Evolutionary conservation across 805 yeast genomes (phyloP), one percentile per base, ranked within the genome.

Genomic region (Kodamaea jinghongensis): DNA sequence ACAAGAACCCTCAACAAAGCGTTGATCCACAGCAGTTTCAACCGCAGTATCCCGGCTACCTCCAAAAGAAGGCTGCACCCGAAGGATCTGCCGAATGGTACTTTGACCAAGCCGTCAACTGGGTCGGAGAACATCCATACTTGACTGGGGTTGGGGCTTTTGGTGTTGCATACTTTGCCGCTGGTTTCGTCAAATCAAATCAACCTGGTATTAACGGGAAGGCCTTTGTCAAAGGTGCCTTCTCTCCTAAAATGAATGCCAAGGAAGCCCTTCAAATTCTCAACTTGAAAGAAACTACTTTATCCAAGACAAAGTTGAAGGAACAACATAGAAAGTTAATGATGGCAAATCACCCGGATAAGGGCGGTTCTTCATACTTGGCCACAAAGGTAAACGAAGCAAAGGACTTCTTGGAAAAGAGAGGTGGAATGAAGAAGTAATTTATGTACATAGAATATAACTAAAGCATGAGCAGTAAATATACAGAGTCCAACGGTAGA

Each of bases 311-410:
- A 44, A 81, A 73, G 52, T 70, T 89, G 54, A 83, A 84, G 56
- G 88, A 83, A 46, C 81, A 80, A 44, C 96, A 90, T 58, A 78
- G 96, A 65, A 72, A 71, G 51, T 82, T 89, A 54, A 86, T 90
- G 93, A 64, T 87, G 63, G 76, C 84, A 36, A 90, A 90, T 60
- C 97, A 90, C 58, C 97, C 97, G 8, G 97, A 90, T 67, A 85
- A 81, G 58, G 96, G 96, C 25, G 97, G 97, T 2, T 83, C 95
- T 8, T 86, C 95, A 17, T 88, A 76, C 54, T 60, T 90, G 61
- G 96, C 97, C 34, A 81, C 90, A 43, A 90, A 90, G 69, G 83
- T 90, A 45, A 90, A 90, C 60, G 96, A 90, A 65, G 96, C 97
- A 17, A 89, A 85, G 59, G 90, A 81, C 52, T 76, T 84, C 52